Evolutionary conservation across 345 rosid genomes (phyloP).

Genomic region (Pugionium cornutum): DNA sequence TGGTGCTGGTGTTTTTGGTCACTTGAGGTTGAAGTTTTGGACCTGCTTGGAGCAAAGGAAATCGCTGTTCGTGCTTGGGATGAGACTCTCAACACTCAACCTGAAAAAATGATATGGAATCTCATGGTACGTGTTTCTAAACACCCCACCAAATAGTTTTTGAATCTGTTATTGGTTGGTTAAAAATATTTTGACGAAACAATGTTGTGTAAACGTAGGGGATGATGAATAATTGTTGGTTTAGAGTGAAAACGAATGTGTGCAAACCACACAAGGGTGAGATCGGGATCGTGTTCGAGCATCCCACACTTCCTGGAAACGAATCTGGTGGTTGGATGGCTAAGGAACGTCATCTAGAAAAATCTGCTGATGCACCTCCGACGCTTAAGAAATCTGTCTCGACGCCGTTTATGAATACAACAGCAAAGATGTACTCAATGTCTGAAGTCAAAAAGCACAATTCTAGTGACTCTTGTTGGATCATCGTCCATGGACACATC

Average conservation of each 20-base stretch:
- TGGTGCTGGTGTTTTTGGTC: too few relatives aligned
- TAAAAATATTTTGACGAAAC: neutral
- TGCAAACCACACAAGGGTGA: slow-evolving; percentile 85
- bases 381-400: slow-evolving; percentile 79
- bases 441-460: slow-evolving; percentile 74
- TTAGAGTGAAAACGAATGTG: slow-evolving; percentile 68
- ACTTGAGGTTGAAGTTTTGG: slow-evolving; percentile 59
- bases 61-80: slow-evolving; percentile 51
- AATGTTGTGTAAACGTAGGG: slow-evolving; percentile 50
- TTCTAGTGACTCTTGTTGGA: slow-evolving; percentile 79
- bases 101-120: slow-evolving; percentile 90
- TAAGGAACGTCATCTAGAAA: slow-evolving; percentile 67
- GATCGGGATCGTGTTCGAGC: slow-evolving; percentile 85
- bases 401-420: slow-evolving; percentile 78
- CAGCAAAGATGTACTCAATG: slow-evolving; percentile 59
- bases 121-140: slow-evolving; percentile 62
- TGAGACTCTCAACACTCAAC: slow-evolving; percentile 84
- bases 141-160: neutral
- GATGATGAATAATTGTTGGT: slow-evolving; percentile 99
- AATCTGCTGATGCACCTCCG: slow-evolving; percentile 43
- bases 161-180: neutral
- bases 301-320: slow-evolving; percentile 84
- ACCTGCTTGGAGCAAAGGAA: slow-evolving; percentile 69
- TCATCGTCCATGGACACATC: slow-evolving; percentile 84
- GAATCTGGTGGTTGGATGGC: slow-evolving; percentile 99